These are phyloP conservation scores for Talaromyces verruculosus DNA, from an alignment of 2,329 filamentous ascomycete genomes.

Conservation along the genomic window DNA sequence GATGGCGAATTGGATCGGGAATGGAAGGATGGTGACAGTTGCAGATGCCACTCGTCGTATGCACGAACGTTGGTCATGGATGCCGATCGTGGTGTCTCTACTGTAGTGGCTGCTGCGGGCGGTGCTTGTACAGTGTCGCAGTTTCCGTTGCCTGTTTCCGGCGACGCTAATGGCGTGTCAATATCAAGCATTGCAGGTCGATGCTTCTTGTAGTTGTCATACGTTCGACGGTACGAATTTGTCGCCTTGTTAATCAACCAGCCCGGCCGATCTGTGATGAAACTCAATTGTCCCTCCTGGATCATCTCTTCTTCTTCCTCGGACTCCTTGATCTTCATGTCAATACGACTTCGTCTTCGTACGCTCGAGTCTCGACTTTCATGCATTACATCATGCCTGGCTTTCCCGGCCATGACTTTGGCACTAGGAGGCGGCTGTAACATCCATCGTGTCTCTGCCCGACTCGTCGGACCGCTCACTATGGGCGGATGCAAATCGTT, in stretches of 20 bases:
- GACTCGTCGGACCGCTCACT: conserved; percentile 69
- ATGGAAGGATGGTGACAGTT: conserved; percentile 20
- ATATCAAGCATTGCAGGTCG: conserved; percentile 10
- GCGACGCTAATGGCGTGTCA: not conserved
- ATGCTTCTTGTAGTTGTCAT: conserved; percentile 11
- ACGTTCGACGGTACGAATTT: conserved; percentile 19
- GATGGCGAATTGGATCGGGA: conserved; percentile 34
- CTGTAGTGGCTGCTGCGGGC: conserved; percentile 8
- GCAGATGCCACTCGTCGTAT: conserved; percentile 20
- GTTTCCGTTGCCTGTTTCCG: not conserved
- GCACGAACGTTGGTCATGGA: conserved; percentile 21
- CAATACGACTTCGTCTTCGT: conserved; percentile 20
- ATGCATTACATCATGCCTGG: conserved; percentile 38
- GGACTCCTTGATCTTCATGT: conserved; percentile 17
- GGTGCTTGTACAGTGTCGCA: not conserved
- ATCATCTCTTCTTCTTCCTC: conserved; percentile 20
- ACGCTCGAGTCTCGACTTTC: conserved; percentile 25
- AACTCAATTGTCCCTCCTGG: conserved; percentile 19
- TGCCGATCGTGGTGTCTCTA: conserved; percentile 5
- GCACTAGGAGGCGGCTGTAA: conserved; percentile 86
- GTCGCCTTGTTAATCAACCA: conserved; percentile 15
- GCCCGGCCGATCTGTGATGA: not conserved
- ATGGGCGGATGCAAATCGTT: conserved; percentile 86
- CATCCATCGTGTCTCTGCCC: conserved; percentile 82
- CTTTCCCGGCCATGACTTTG: conserved; percentile 86